These are phyloP conservation scores for Epichloe sp. DNA, from an alignment of 2,329 filamentous ascomycete genomes.

Conservation along the genomic window DNA sequence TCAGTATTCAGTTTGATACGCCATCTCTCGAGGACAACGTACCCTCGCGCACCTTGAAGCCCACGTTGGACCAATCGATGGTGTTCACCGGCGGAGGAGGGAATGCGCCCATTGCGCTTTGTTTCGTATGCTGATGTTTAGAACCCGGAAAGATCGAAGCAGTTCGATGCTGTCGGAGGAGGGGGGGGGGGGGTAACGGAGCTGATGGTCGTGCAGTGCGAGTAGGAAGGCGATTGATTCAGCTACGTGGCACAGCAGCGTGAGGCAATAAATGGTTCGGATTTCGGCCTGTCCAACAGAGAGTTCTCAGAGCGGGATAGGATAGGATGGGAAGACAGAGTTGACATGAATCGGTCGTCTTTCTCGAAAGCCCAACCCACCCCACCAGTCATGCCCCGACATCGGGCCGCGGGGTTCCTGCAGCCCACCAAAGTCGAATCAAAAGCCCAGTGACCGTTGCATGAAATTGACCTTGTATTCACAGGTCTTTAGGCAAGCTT, in stretches of 20 bases:
- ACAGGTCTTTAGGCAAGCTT: no score
- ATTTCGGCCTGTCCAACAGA: no score
- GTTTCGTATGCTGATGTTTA: no score
- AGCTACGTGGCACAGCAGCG: neutral
- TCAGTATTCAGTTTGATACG: neutral
- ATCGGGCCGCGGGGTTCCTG: conserved; percentile 3
- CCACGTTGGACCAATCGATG: conserved; percentile 89
- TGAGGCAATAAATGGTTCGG: no score
- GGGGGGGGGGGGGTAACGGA: neutral
- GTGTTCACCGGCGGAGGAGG: conserved; percentile 67
- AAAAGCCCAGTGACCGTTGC: no score
- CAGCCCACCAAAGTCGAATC: no score
- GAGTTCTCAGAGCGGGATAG: neutral
- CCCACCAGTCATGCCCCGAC: conserved; percentile 1
- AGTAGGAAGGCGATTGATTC: neutral
- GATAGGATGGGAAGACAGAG: neutral
- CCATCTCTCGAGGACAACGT: conserved; percentile 11
- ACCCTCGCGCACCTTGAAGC: conserved; percentile 88
- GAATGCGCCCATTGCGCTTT: conserved; percentile 38
- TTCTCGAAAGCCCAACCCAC: neutral
- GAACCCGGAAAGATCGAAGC: no score
- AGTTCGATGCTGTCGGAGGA: no score
- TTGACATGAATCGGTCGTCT: neutral
- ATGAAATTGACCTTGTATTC: no score
- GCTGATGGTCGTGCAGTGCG: neutral